Evolutionary conservation across 2,329 filamentous ascomycete genomes (phyloP), one percentile per base, ranked within the genome.

Genomic region (Alternaria arborescens): DNA sequence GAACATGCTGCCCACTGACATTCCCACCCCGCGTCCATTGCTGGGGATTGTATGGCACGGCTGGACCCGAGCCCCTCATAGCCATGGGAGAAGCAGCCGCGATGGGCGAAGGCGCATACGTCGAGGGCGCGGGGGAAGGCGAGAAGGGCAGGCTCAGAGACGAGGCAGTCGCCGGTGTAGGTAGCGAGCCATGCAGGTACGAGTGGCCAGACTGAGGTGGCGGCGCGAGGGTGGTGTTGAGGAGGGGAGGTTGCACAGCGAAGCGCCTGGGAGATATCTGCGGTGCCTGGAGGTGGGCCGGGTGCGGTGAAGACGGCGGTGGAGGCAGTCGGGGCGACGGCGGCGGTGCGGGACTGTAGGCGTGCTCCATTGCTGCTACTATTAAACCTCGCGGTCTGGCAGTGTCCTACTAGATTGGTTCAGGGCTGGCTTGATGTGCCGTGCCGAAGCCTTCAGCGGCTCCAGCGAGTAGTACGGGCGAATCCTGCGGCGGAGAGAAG

Each of bases 41-140:
- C 68, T 81, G 80, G 36, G 82, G 82, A 68, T 84, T 83, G 75
- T 84, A 84, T 1, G 81, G 78, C 50, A 74, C 72, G 38, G 68
- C 68, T 47, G 72, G 60, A 55, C 34, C 54, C n/a, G 58, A 48
- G 48, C 53, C 58, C 66, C 74, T 72, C 72, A 76, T 71, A 8
- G 77, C 74, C 77, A 79, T 77, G 50, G 77, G 73, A 51, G 75
- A 77, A 57, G 72, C 65, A 51, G 72, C 64, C 10, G 69, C 60
- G 53, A 62, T 58, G n/a, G 75, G 71, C 22, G 73, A 75, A 18
- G 73, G 66, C 50, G 74, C 69, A 72, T 76, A 76, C 36, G 73
- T 62, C 60, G 75, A 75, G 36, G 75, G 66, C 34, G 74, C 70
- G 44, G 51, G 71, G 60, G 75, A 77, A 36, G 78, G 74, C 68